Evolutionary conservation across 116 monocot species (phyloP).

Genomic region (Cymodocea nodosa): DNA sequence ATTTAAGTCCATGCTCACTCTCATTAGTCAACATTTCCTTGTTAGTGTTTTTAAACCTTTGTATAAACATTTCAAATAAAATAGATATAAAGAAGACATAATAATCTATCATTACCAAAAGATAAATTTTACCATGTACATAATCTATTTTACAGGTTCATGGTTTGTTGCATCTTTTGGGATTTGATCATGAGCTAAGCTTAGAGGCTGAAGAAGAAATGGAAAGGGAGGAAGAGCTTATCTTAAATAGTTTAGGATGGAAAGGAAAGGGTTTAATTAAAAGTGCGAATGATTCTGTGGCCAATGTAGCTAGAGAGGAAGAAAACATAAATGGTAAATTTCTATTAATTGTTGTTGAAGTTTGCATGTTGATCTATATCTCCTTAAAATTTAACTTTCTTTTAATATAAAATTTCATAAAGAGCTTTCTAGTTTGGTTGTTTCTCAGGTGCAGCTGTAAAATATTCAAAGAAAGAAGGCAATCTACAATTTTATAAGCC

Average conservation of each 20-base stretch:
- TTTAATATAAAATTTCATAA: constrained; percentile 20
- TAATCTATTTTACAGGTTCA: constrained; percentile 36
- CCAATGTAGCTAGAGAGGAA: constrained; percentile 16
- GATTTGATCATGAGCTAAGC: constrained; percentile 81
- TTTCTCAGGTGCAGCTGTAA: constrained; percentile 37
- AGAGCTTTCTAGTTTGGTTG: constrained; percentile 22
- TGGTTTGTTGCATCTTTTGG: constrained; percentile 86
- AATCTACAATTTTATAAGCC: constrained; percentile 57
- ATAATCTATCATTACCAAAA: neutral
- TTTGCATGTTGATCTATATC: neutral
- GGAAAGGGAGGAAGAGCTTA: constrained; percentile 72
- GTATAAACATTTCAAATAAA: too few species aligned
- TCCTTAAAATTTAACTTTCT: neutral
- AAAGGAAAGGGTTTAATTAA: constrained; percentile 73
- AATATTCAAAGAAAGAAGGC: constrained; percentile 39
- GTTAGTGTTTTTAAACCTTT: too few species aligned
- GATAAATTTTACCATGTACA: neutral
- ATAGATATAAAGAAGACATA: neutral
- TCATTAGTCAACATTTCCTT: too few species aligned
- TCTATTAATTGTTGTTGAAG: neutral
- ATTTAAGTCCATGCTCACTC: too few species aligned
- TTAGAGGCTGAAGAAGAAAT: constrained; percentile 74
- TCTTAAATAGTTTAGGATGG: constrained; percentile 85
- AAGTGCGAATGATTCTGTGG: constrained; percentile 22
- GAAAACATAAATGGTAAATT: constrained; percentile 42